Evolutionary conservation across 2,329 filamentous ascomycete species (phyloP).

Genomic region (Neofusicoccum kwambonambiense): DNA sequence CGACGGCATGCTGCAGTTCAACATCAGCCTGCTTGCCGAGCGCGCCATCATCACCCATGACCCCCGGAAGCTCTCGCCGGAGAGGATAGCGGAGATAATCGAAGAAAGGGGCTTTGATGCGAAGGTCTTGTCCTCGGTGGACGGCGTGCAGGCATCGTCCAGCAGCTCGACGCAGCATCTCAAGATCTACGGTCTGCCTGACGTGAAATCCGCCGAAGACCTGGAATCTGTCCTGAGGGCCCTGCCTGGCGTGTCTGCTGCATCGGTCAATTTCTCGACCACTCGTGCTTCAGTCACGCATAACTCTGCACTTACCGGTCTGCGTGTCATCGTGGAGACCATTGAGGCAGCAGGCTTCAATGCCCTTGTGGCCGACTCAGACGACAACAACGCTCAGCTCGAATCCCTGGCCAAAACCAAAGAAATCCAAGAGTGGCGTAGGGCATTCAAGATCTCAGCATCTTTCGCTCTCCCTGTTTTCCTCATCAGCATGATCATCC

Average conservation of each 20-base stretch:
- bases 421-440: conserved; percentile 91
- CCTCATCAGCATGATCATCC: conserved; percentile 87
- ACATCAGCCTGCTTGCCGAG: conserved; percentile 91
- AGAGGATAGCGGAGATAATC: conserved; percentile 77
- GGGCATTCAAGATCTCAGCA: conserved; percentile 73
- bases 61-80: conserved; percentile 64
- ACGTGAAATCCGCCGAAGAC: conserved; percentile 67
- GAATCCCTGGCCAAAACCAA: conserved; percentile 95
- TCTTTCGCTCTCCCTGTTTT: conserved; percentile 88
- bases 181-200: conserved; percentile 77
- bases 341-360: conserved; percentile 85
- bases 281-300: conserved; percentile 74
- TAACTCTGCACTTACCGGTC: conserved; percentile 68
- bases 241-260: conserved; percentile 71
- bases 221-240: conserved; percentile 68
- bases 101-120: conserved; percentile 91
- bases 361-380: conserved; percentile 82
- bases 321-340: conserved; percentile 77
- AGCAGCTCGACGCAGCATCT: conserved; percentile 67
- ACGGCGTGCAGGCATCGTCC: conserved; percentile 54
- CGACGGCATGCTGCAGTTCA: conserved; percentile 81
- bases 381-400: conserved; percentile 95
- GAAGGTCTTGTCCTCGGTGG: conserved; percentile 72
- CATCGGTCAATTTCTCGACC: conserved; percentile 69
- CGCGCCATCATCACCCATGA: conserved; percentile 87